Evolutionary conservation across 805 yeast species (phyloP).

Genomic region (Candida ponderosae): DNA sequence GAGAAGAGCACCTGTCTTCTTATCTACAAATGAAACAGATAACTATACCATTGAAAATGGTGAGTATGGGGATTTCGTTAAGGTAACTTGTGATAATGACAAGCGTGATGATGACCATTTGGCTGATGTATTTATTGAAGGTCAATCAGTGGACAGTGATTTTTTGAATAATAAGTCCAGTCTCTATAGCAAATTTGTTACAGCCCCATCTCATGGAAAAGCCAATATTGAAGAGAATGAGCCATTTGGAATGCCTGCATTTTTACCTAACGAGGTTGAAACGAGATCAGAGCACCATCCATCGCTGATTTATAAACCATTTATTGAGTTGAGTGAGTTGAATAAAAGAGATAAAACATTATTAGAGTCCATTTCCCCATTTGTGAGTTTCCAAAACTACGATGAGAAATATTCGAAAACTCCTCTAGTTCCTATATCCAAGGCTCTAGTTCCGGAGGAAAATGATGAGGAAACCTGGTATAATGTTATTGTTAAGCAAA

Average conservation of each 20-base stretch:
- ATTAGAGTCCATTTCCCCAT: slow-evolving; percentile 24
- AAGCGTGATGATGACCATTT: slow-evolving; percentile 8
- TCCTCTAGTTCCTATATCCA: slow-evolving; percentile 52
- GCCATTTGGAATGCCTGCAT: no score
- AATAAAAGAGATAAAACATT: slow-evolving; percentile 26
- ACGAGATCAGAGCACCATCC: slow-evolving; percentile 12
- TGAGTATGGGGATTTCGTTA: slow-evolving; percentile 6
- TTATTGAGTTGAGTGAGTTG: slow-evolving; percentile 22
- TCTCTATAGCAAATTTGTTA: no score
- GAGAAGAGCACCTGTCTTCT: slow-evolving; percentile 32
- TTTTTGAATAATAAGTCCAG: slow-evolving; percentile 2
- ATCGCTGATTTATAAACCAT: slow-evolving; percentile 25
- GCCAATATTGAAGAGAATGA: slow-evolving; percentile 10
- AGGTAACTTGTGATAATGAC: slow-evolving; percentile 5
- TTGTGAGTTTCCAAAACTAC: slow-evolving; percentile 20
- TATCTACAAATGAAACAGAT: slow-evolving; percentile 13
- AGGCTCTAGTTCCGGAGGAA: slow-evolving; percentile 56
- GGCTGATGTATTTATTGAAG: slow-evolving; percentile 6
- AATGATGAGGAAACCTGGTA: slow-evolving; percentile 47
- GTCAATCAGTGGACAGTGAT: slow-evolving; percentile 3
- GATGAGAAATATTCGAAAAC: slow-evolving; percentile 21
- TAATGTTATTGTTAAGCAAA: slow-evolving; percentile 45
- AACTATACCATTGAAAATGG: slow-evolving; percentile 5
- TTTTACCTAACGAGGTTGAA: no score
- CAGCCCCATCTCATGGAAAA: slow-evolving; percentile 2